Base-by-base conservation (phyloP, 805 yeast species). In the Priceomyces melissophilus region DNA sequence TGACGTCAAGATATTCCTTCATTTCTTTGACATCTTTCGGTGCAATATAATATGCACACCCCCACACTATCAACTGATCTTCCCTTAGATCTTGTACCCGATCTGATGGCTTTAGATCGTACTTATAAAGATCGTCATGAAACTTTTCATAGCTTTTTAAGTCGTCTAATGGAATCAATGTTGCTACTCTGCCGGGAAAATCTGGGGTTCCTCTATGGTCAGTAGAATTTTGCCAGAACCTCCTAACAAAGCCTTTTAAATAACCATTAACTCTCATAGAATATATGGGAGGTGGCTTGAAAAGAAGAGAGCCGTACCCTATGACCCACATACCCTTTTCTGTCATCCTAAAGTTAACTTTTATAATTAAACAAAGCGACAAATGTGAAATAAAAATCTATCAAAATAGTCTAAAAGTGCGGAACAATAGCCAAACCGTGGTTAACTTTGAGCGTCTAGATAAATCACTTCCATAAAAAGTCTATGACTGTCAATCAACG, bases 191-290 rank as follows among this genome's bases (percentile, higher is more conserved):
- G 0, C 98, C 98, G 1, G 95, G 96, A n/a, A 64, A 57, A 42
- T 78, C 86, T 0, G 87, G 88, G 0, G 95, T 84, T 1, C 97
- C 97, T 39, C 97, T 65, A 60, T 91, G 96, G 58, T 90, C 97
- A 16, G 82, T 79, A 9, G 93, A 83, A 28, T 87, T 76, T 60
- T 90, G 97, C 96, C 96, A 90, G 57, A 90, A 90, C 34, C 96
- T 65, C 14, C 98, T 72, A 1, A 82, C 78, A 50, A 69, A 88
- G 2, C 96, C 96, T 38, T 71, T 69, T 16, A 90, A 70, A 35
- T 81, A 76, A 0, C 96, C 96, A 0, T 88, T 81, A 8, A 85
- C 73, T 30, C 79, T 64, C 52, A 74, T 69, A 36, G 78, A 69
- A 45, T 77, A 75, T 49, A 76, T 73, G 11, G 91, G 90, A 0